phyloP scores from a whole-genome alignment of 805 yeast species.

The Ogataea methylovora region DNA sequence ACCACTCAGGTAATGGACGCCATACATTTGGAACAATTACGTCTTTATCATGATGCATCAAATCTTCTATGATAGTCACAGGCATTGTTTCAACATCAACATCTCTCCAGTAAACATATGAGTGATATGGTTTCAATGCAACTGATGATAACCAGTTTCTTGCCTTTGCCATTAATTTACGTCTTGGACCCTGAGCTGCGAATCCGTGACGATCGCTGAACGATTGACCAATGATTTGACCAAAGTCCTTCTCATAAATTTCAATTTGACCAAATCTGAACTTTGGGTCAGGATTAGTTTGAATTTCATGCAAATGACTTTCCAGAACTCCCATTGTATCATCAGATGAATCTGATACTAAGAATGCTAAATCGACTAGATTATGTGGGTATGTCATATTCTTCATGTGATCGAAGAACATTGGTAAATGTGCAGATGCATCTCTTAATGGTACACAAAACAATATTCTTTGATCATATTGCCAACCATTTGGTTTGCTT shows the following conservation, averaged over 20 bases:
- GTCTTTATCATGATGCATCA: slow-evolving; percentile 87
- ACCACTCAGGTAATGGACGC: slow-evolving; percentile 85
- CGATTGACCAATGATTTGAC: slow-evolving; percentile 88
- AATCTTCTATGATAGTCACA: slow-evolving; percentile 75
- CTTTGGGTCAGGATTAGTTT: slow-evolving; percentile 51
- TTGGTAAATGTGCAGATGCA: slow-evolving; percentile 53
- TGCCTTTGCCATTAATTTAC: slow-evolving; percentile 93
- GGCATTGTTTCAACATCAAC: slow-evolving; percentile 95
- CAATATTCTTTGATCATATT: slow-evolving; percentile 40
- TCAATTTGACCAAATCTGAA: slow-evolving; percentile 78
- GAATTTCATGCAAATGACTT: slow-evolving; percentile 51
- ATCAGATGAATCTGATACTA: slow-evolving; percentile 87
- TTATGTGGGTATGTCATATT: slow-evolving; percentile 53
- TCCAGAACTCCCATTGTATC: slow-evolving; percentile 69
- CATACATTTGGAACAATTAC: slow-evolving; percentile 93
- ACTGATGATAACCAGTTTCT: slow-evolving; percentile 89
- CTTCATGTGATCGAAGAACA: slow-evolving; percentile 50
- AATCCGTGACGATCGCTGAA: slow-evolving; percentile 93
- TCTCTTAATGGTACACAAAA: slow-evolving; percentile 55
- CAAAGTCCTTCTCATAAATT: slow-evolving; percentile 87
- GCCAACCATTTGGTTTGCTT: slow-evolving; percentile 47
- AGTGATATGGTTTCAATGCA: slow-evolving; percentile 84
- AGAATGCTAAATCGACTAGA: slow-evolving; percentile 58
- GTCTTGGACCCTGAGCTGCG: slow-evolving; percentile 90
- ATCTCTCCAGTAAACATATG: slow-evolving; percentile 97